Evolutionary conservation across 2,329 filamentous ascomycete species (phyloP).

Genomic region (Tolypocladium tropicale): DNA sequence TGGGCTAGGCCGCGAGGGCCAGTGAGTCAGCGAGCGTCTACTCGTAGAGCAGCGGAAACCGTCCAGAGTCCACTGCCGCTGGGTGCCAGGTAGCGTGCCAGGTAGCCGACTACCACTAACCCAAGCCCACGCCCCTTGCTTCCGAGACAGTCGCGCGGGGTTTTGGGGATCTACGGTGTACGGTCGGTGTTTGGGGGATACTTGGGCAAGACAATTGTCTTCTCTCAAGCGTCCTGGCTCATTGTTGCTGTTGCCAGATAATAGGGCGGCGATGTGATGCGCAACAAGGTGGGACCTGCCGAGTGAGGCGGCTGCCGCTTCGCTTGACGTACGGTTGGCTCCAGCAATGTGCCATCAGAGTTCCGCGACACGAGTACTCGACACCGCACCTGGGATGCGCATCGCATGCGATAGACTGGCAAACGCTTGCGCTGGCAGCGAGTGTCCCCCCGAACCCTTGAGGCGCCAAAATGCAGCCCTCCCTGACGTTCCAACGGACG

Average conservation of each 20-base stretch:
- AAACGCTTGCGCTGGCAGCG: not conserved
- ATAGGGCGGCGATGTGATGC: not conserved
- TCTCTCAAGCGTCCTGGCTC: not conserved
- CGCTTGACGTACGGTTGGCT: not conserved
- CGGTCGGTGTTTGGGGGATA: not conserved
- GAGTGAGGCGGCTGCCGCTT: not conserved
- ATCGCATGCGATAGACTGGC: not conserved
- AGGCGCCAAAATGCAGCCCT: not conserved
- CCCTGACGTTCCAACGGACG: too few relatives aligned
- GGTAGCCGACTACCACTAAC: not conserved
- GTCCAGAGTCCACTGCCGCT: slow-evolving; percentile 5
- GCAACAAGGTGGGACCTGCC: not conserved
- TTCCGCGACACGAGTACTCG: not conserved
- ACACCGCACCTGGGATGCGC: not conserved
- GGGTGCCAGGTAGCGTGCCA: not conserved
- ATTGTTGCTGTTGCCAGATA: not conserved
- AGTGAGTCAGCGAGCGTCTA: slow-evolving; percentile 17
- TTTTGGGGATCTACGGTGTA: too few relatives aligned
- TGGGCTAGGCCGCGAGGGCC: slow-evolving; percentile 14
- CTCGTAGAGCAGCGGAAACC: too few relatives aligned
- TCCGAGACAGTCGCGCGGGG: not conserved
- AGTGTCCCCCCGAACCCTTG: not conserved
- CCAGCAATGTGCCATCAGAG: not conserved
- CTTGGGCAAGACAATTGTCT: not conserved
- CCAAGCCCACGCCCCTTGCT: not conserved